phyloP scores from a whole-genome alignment of 179 eudicot species.

The Camellia oleifera region DNA sequence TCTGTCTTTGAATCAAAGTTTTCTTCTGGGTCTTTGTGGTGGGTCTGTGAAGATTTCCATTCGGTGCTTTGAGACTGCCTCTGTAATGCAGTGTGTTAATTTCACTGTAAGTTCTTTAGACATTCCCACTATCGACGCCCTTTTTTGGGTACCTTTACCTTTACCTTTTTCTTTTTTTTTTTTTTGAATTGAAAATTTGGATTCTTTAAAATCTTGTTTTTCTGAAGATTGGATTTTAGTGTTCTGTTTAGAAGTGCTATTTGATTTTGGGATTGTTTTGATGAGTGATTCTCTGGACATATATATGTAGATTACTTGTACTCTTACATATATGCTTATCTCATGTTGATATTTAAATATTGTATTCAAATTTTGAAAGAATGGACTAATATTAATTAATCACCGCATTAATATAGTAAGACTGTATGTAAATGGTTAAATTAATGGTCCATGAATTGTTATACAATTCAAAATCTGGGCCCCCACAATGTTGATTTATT shows the following conservation, averaged over 20 bases:
- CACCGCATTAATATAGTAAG: neutral
- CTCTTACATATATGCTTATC: slow-evolving; percentile 4
- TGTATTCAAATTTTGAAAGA: neutral
- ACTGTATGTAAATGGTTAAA: slow-evolving; percentile 8
- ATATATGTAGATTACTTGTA: slow-evolving; percentile 1
- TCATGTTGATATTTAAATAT: neutral
- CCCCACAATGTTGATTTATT: neutral
- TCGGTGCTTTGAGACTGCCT: neutral
- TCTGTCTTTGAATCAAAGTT: neutral
- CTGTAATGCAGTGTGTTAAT: neutral
- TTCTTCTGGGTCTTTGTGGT: neutral
- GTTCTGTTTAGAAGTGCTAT: no score
- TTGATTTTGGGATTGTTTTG: neutral
- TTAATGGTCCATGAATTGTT: slow-evolving; percentile 1
- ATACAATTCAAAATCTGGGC: slow-evolving; percentile 8
- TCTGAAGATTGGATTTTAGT: neutral
- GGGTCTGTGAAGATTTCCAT: neutral
- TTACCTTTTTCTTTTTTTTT: neutral
- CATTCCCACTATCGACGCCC: neutral
- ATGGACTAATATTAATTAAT: slow-evolving; percentile 3
- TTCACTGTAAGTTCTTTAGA: slow-evolving; percentile 18
- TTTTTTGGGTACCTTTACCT: neutral
- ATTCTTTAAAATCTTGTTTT: neutral
- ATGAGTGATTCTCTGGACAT: neutral
- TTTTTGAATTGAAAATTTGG: slow-evolving; percentile 7